phyloP scores from a whole-genome alignment of 768 basidiomycete genomes.

The Trametes cinnabarina region DNA sequence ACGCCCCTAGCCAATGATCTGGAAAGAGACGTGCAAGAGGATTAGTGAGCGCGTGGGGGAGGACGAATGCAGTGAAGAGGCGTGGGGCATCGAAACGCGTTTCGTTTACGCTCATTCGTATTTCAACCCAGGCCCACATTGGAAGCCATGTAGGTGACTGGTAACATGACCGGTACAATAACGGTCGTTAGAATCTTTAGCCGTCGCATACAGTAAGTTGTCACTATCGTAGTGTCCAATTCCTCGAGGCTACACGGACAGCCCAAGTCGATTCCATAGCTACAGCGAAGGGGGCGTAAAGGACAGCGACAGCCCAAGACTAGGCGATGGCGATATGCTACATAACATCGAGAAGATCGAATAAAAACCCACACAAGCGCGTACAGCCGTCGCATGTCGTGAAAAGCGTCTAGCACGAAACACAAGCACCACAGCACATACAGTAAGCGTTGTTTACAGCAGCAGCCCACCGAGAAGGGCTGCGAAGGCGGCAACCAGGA shows the following conservation, averaged over 20 bases:
- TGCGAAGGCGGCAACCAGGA: conserved; percentile 24
- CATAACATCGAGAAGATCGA: conserved; percentile 1
- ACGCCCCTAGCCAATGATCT: no score
- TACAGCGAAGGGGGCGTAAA: neutral
- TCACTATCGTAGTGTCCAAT: neutral
- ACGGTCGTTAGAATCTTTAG: neutral
- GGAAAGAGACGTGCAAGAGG: no score
- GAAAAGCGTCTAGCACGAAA: neutral
- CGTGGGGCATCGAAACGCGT: no score
- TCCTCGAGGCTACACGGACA: neutral
- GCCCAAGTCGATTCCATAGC: neutral
- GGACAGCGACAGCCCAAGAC: neutral
- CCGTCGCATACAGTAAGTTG: neutral
- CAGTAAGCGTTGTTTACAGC: conserved; percentile 2
- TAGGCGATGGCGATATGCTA: conserved; percentile 2
- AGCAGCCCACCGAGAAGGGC: conserved; percentile 25
- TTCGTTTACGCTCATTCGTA: no score
- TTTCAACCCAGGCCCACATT: no score
- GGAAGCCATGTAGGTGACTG: no score
- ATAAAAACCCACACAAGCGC: neutral
- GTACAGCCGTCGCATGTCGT: neutral
- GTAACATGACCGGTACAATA: no score
- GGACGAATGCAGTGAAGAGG: no score
- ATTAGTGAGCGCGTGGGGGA: no score
- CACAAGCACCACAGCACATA: neutral